Percentiles rank a stretch among this genome's conserved stretches.
Conservation (phyloP, 176 grass and related monocot genomes). For the Carex pumila region DNA sequence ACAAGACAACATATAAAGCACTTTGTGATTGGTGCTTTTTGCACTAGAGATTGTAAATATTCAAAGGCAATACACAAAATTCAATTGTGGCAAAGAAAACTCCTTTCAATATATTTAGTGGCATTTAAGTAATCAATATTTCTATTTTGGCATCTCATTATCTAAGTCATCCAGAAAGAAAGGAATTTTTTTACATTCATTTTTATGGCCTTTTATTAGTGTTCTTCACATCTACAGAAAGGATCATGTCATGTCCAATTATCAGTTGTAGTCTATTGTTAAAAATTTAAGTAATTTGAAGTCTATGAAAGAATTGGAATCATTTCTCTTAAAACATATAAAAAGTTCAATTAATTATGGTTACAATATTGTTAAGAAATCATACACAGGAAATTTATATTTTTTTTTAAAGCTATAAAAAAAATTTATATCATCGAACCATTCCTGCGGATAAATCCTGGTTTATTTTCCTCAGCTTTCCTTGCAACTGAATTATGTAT, state of each 20-base stretch:
- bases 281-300: background rate
- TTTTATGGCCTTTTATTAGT: background rate
- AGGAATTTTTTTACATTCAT: background rate
- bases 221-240: background rate
- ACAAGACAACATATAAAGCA: conserved; percentile 2
- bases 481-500: too few relatives aligned
- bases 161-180: background rate
- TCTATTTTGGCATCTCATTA: background rate
- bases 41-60: background rate
- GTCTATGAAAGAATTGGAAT: background rate
- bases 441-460: too few relatives aligned
- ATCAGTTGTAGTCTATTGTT: background rate
- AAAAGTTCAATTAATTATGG: background rate
- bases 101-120: background rate
- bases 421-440: too few relatives aligned
- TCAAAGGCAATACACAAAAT: background rate
- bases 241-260: background rate
- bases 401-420: too few relatives aligned
- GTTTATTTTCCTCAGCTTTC: too few relatives aligned
- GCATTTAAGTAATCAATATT: background rate
- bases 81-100: background rate
- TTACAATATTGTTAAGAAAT: too few relatives aligned
- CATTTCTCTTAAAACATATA: background rate
- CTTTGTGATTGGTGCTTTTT: background rate
- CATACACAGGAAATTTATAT: too few relatives aligned